Conservation (phyloP, 2,329 filamentous ascomycete species). For the Botrytis squamosa region DNA sequence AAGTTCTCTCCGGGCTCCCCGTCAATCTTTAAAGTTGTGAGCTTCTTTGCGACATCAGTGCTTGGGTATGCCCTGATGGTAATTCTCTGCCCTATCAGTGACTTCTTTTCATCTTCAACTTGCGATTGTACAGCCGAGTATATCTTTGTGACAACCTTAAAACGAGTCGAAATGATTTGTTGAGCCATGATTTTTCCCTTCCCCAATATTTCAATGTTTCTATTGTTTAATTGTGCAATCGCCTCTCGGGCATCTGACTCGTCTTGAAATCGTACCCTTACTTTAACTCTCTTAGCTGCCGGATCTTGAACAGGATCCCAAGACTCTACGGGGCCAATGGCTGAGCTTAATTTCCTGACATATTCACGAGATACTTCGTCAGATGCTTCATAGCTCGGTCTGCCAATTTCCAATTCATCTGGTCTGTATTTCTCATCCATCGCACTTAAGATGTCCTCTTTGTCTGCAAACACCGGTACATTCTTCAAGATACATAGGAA, state of each 20-base stretch:
- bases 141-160: constrained; percentile 42
- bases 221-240: constrained; percentile 38
- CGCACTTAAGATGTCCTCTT: background rate
- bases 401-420: background rate
- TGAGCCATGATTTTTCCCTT: constrained; percentile 41
- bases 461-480: background rate
- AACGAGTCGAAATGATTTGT: constrained; percentile 42
- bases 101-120: constrained; percentile 32
- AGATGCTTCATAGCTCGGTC: background rate
- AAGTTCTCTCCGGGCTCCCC: constrained; percentile 39
- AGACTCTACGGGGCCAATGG: background rate
- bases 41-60: constrained; percentile 31
- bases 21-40: constrained; percentile 43
- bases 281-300: constrained; percentile 37
- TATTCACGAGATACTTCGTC: background rate
- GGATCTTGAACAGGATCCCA: background rate
- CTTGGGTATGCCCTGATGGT: constrained; percentile 35
- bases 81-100: constrained; percentile 40
- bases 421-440: background rate
- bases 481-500: background rate
- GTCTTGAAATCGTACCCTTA: constrained; percentile 42
- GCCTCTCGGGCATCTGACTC: constrained; percentile 43
- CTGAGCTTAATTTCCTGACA: background rate
- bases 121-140: constrained; percentile 38
- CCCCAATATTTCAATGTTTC: constrained; percentile 37